phyloP scores from a whole-genome alignment of 2,329 filamentous ascomycete species.

The Sporothrix protearum region DNA sequence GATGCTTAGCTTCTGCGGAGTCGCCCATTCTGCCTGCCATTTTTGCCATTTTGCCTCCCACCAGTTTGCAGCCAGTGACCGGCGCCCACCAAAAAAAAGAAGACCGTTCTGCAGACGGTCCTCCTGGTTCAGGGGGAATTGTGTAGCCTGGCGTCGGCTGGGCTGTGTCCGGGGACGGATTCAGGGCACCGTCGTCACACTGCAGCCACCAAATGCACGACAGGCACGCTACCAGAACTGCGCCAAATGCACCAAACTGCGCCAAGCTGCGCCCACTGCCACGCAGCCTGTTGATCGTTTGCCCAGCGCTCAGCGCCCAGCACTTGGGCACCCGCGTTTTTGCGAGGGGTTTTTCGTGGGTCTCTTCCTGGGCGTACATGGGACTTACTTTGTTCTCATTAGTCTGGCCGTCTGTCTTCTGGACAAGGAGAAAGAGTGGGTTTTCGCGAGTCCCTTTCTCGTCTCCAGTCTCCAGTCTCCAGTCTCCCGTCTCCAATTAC shows the following conservation, averaged over 20 bases:
- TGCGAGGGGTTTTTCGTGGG: neutral
- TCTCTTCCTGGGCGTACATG: neutral
- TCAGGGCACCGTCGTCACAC: neutral
- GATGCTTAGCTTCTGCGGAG: constrained; percentile 11
- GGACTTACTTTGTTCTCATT: neutral
- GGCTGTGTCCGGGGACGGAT: neutral
- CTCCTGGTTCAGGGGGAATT: neutral
- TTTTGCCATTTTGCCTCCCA: neutral
- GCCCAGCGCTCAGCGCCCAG: neutral
- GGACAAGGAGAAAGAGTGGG: neutral
- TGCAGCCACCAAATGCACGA: neutral
- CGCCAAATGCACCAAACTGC: too few relatives aligned
- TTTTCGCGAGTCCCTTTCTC: constrained; percentile 4
- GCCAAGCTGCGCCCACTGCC: neutral
- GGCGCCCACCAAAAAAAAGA: neutral
- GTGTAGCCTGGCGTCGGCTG: neutral
- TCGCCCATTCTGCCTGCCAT: neutral
- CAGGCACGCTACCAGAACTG: neutral
- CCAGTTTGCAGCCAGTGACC: neutral
- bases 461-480: too few relatives aligned
- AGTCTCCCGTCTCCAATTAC: too few relatives aligned
- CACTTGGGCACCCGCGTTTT: neutral
- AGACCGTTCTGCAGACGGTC: neutral
- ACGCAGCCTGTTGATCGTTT: neutral
- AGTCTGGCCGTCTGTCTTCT: neutral